Percentiles rank a stretch among this genome's conserved stretches.
phyloP scores from a whole-genome alignment of 1,139 yeast genomes.

The Saccharomycopsis crataegensis region DNA sequence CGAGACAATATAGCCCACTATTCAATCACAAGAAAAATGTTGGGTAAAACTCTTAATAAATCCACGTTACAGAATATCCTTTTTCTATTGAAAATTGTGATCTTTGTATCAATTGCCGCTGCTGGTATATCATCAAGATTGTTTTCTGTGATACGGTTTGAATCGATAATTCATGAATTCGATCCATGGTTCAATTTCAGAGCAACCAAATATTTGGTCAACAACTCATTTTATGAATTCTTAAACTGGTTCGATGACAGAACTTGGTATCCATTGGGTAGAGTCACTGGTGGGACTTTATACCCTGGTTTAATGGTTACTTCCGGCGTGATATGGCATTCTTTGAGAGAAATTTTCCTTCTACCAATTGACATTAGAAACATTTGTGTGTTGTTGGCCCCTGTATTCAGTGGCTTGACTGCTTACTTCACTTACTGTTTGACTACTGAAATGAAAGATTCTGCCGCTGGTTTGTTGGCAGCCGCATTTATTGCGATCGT shows the following conservation, averaged over 20 bases:
- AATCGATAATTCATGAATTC: conserved; percentile 95
- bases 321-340: conserved; percentile 80
- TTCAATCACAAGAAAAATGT: neutral
- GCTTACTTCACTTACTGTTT: conserved; percentile 88
- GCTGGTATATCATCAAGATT: conserved; percentile 90
- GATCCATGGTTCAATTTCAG: conserved; percentile 99
- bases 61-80: conserved; percentile 29
- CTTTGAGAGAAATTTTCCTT: conserved; percentile 51
- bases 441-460: conserved; percentile 84
- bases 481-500: conserved; percentile 97
- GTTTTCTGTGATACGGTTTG: conserved; percentile 77
- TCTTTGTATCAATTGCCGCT: conserved; percentile 67
- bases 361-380: conserved; percentile 92
- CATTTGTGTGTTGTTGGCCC: conserved; percentile 92
- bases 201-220: conserved; percentile 85
- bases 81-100: conserved; percentile 52
- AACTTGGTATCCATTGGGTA: conserved; percentile 98
- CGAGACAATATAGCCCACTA: too few relatives aligned
- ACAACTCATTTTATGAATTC: conserved; percentile 80
- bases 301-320: conserved; percentile 99
- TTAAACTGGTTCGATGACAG: conserved; percentile 98
- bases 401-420: conserved; percentile 91
- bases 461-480: conserved; percentile 83
- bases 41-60: neutral
- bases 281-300: conserved; percentile 98